These are phyloP conservation scores for Trichothecium roseum DNA, from an alignment of 2,329 filamentous ascomycete genomes.

Conservation along the genomic window DNA sequence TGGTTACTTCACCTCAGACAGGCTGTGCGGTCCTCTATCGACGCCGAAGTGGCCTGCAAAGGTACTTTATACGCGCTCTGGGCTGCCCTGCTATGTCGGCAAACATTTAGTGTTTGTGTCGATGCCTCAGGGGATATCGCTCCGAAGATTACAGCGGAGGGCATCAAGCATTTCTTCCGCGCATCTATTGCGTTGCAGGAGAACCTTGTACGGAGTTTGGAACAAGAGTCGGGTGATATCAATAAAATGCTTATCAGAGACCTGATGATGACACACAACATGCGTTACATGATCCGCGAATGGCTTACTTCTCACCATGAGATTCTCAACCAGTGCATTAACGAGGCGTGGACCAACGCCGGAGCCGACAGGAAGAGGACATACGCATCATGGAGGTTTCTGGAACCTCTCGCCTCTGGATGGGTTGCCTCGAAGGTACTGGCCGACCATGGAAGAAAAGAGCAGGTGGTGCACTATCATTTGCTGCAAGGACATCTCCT, in stretches of 20 bases:
- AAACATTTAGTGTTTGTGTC: slow-evolving; percentile 18
- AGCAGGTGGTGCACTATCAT: slow-evolving; percentile 23
- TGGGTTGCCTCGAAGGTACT: slow-evolving; percentile 3
- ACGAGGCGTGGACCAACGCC: slow-evolving; percentile 8
- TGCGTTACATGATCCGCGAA: too few species aligned
- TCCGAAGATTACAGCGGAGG: slow-evolving; percentile 3
- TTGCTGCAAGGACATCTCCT: slow-evolving; percentile 19
- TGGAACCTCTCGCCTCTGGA: background rate
- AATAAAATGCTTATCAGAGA: slow-evolving; percentile 11
- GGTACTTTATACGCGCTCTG: slow-evolving; percentile 32
- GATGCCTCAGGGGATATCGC: background rate
- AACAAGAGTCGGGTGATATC: slow-evolving; percentile 3
- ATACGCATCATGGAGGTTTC: slow-evolving; percentile 5
- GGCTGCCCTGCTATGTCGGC: slow-evolving; percentile 44
- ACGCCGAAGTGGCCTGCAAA: slow-evolving; percentile 24
- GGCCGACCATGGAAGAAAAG: too few species aligned
- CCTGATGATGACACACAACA: slow-evolving; percentile 8
- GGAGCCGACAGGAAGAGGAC: background rate
- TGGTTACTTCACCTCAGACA: slow-evolving; percentile 40
- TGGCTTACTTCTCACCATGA: too few species aligned
- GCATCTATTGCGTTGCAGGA: slow-evolving; percentile 17
- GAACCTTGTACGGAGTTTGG: slow-evolving; percentile 10
- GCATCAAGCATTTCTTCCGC: slow-evolving; percentile 9
- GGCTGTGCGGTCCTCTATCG: slow-evolving; percentile 28
- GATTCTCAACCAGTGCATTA: slow-evolving; percentile 3